Percentiles rank a stretch among this genome's conserved stretches.
These are phyloP conservation scores for Carallia brachiata DNA, from an alignment of 345 rosid species.

Conservation along the genomic window DNA sequence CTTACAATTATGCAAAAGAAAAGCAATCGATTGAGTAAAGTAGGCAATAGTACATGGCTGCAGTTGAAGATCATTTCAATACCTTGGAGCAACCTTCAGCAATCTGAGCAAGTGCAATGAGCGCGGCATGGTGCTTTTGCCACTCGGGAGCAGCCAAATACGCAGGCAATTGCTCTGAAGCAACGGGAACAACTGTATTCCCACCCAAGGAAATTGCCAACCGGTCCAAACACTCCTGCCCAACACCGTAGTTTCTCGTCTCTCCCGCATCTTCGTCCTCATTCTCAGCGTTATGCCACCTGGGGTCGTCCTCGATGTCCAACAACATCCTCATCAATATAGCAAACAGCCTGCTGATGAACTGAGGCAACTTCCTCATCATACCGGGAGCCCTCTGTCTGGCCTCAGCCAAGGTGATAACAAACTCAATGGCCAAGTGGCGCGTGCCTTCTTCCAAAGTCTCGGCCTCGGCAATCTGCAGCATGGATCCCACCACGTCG, in stretches of 20 bases:
- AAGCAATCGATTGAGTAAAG: neutral
- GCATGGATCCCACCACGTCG: slow-evolving; percentile 84
- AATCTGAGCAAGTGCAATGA: slow-evolving; percentile 96
- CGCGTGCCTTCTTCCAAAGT: slow-evolving; percentile 79
- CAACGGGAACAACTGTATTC: slow-evolving; percentile 94
- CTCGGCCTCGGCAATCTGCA: slow-evolving; percentile 88
- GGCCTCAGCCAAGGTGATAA: slow-evolving; percentile 90
- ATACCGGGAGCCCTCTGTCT: slow-evolving; percentile 99
- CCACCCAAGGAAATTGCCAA: slow-evolving; percentile 94
- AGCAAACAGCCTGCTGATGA: slow-evolving; percentile 76
- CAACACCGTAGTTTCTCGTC: slow-evolving; percentile 86
- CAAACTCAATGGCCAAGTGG: slow-evolving; percentile 76
- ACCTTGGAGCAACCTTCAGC: slow-evolving; percentile 99
- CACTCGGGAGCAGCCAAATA: slow-evolving; percentile 92
- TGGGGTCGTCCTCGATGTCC: slow-evolving; percentile 93
- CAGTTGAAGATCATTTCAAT: slow-evolving; percentile 1
- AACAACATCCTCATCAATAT: slow-evolving; percentile 87
- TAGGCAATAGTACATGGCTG: neutral
- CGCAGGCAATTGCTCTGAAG: slow-evolving; percentile 84
- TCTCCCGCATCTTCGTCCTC: slow-evolving; percentile 98
- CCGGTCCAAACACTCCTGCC: slow-evolving; percentile 97
- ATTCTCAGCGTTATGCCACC: slow-evolving; percentile 85
- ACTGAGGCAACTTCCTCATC: slow-evolving; percentile 99
- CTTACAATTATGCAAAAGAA: neutral
- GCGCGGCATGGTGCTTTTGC: slow-evolving; percentile 98